A percentile compares a stretch with the other conserved stretches of the same genome.
Conservation (phyloP, 2,329 filamentous ascomycete species). For the Colletotrichum sp. region DNA sequence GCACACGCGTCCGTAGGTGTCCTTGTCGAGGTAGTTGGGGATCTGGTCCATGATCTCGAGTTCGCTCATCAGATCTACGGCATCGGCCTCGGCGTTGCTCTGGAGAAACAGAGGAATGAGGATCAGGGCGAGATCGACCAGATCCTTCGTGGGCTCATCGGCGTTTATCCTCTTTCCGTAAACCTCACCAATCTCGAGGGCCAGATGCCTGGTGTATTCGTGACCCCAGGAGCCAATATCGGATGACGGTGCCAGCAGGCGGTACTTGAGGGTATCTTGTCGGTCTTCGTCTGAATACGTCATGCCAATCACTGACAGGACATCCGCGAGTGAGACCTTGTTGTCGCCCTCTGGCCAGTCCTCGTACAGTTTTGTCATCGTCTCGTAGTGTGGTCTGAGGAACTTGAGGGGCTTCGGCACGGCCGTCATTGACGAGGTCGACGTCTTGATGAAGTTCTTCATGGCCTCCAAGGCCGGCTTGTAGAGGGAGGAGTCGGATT, state of each 20-base stretch:
- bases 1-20: conserved; percentile 92
- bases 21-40: conserved; percentile 86
- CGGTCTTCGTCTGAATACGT: conserved; percentile 97
- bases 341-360: conserved; percentile 84
- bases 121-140: conserved; percentile 82
- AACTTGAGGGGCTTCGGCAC: conserved; percentile 99
- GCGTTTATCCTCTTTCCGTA: conserved; percentile 86
- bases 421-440: conserved; percentile 98
- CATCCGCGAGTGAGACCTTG: conserved; percentile 91
- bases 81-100: conserved; percentile 97
- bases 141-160: conserved; percentile 82
- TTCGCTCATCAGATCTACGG: conserved; percentile 95
- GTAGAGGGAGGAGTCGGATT: conserved; percentile 86
- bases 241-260: conserved; percentile 85
- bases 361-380: conserved; percentile 85
- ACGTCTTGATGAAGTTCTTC: conserved; percentile 98
- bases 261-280: conserved; percentile 95
- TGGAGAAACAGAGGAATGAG: conserved; percentile 94
- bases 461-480: conserved; percentile 93
- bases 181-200: conserved; percentile 93
- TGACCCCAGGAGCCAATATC: conserved; percentile 98
- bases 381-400: conserved; percentile 93
- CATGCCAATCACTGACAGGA: conserved; percentile 97
- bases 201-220: conserved; percentile 95
- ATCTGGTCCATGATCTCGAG: conserved; percentile 96